These are phyloP conservation scores for Eucalyptus cloeziana DNA, from an alignment of 345 rosid genomes.

Conservation along the genomic window DNA sequence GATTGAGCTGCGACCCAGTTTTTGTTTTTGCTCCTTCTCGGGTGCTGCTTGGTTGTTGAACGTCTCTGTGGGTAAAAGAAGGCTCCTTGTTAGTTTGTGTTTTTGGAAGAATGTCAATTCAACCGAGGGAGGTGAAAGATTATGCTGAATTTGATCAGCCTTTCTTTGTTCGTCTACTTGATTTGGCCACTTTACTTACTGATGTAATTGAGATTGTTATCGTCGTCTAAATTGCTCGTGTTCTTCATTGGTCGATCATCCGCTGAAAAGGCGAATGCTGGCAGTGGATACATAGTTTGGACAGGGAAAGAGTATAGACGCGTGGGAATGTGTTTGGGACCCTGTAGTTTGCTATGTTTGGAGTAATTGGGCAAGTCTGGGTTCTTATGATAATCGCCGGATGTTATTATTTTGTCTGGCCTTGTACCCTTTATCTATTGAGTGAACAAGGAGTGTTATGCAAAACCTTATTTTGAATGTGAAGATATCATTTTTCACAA, in stretches of 20 bases:
- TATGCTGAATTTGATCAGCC: neutral
- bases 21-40: neutral
- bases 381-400: neutral
- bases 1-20: neutral
- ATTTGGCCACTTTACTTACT: neutral
- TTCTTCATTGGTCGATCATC: neutral
- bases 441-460: neutral
- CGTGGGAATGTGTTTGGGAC: neutral
- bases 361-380: neutral
- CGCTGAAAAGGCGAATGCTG: neutral
- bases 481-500: neutral
- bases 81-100: neutral
- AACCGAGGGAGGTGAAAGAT: neutral
- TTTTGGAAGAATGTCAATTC: neutral
- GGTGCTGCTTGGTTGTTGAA: neutral
- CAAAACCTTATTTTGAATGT: neutral
- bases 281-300: neutral
- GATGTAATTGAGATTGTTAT: neutral
- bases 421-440: neutral
- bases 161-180: neutral
- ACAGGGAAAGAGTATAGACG: neutral
- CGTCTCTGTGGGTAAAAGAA: neutral
- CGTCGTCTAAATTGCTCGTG: neutral
- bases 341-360: neutral
- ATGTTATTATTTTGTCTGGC: neutral